Base-by-base conservation (phyloP, 345 rosid genomes). In the Draba incana region DNA sequence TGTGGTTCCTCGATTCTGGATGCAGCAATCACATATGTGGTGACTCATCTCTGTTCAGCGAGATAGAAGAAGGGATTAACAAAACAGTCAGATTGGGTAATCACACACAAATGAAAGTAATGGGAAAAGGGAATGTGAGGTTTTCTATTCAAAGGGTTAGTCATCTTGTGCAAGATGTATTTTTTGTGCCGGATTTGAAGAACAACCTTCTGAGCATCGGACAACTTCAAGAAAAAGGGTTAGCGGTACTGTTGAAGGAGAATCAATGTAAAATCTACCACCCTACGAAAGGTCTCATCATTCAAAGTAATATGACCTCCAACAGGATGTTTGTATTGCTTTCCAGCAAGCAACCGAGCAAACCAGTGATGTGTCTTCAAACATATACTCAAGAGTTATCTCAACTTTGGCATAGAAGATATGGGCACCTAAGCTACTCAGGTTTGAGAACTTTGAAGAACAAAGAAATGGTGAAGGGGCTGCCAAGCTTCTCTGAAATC, bases 11-110 rank as follows among this genome's bases (percentile, higher is more conserved):
- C 4, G 62, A 57, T 2, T 35, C 45, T 0, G 28, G 62, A 0
- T 57, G 62, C 2, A 33, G 44, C 2, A 57, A 57, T 2, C 44
- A 57, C 45, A 57, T 57, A 30, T 37, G 62, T 20, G 62, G 62
- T 0, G 45, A 37, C 1, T 2, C 6, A 9, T 15, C n/a, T 8
- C 16, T 57, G 0, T 57, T 57, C 4, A 1, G 0, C 1, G 30
- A 20, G 4, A 33, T 57, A 20, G 24, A 57, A 8, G 15, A 15
- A 37, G 45, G 45, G 1, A 1, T 57, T 1, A 16, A 57, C 0
- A 15, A 2, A 4, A 37, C 28, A 0, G 30, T 57, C 0, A 35
- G 14, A 13, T 7, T 57, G n/a, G 62, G 62, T 0, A 35, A 57
- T 3, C n/a, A 57, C 7, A 14, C 28, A 9, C 25, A 38, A 0